Percentiles rank a stretch among this genome's conserved stretches.
Evolutionary conservation across 2,329 filamentous ascomycete species (phyloP).

Genomic region (Fusarium globosum): DNA sequence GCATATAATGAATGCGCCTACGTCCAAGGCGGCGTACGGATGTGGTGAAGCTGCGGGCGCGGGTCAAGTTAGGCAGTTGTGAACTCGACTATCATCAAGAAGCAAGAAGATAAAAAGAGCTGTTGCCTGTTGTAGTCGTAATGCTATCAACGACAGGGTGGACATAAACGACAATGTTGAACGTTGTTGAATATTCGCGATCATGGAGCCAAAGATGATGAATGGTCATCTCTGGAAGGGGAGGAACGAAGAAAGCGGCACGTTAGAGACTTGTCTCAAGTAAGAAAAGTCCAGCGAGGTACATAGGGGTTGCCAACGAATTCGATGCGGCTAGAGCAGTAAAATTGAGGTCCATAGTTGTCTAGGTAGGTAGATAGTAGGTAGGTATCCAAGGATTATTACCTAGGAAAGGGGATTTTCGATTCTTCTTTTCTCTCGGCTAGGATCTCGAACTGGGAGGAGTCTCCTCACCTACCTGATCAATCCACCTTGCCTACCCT

Average conservation of each 20-base stretch:
- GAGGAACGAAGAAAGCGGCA: background rate
- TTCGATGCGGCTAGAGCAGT: background rate
- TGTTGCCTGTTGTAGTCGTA: slow-evolving; percentile 33
- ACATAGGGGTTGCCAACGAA: background rate
- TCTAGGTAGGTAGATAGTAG: background rate
- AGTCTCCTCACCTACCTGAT: background rate
- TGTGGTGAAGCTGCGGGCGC: background rate
- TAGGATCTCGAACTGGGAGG: slow-evolving; percentile 2
- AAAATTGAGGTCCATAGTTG: background rate
- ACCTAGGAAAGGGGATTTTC: background rate
- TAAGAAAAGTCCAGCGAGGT: background rate
- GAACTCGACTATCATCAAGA: background rate
- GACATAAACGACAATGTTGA: slow-evolving; percentile 13
- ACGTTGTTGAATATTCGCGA: background rate
- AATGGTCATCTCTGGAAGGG: background rate
- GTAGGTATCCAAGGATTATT: background rate
- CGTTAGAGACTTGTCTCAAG: background rate
- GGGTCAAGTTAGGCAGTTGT: slow-evolving; percentile 16
- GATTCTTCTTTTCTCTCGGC: background rate
- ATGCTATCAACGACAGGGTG: slow-evolving; percentile 12
- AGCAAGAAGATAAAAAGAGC: slow-evolving; percentile 27
- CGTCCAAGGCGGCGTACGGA: background rate
- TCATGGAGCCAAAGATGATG: slow-evolving; percentile 5
- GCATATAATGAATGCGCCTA: slow-evolving; percentile 9
- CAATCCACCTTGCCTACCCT: background rate